Evolutionary conservation across 495 filamentous ascomycete genomes (phyloP).

Genomic region (Beverwykella pulmonaria): DNA sequence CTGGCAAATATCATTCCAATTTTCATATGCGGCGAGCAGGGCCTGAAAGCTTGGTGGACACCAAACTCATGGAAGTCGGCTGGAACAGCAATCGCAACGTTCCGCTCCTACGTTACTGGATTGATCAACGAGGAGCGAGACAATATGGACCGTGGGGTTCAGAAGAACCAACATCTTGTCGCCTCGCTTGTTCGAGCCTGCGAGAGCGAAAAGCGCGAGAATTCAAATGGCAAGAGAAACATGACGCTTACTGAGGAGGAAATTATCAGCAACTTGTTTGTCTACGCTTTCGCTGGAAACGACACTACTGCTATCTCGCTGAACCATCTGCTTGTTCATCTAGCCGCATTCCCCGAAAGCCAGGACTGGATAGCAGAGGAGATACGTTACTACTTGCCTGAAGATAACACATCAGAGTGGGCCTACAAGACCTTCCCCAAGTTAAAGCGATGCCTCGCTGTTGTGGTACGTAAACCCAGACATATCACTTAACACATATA

Average conservation of each 20-base stretch:
- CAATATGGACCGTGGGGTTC: slow-evolving; percentile 4
- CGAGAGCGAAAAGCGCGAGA: background rate
- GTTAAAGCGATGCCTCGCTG: slow-evolving; percentile 28
- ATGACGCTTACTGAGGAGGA: slow-evolving; percentile 35
- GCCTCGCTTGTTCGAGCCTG: slow-evolving; percentile 22
- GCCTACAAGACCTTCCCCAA: slow-evolving; percentile 17
- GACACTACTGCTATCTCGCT: slow-evolving; percentile 41
- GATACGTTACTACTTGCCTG: slow-evolving; percentile 14
- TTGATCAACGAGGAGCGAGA: slow-evolving; percentile 20
- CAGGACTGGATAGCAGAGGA: slow-evolving; percentile 44
- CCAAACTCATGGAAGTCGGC: slow-evolving; percentile 15
- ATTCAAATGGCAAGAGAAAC: background rate
- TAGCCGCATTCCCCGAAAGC: slow-evolving; percentile 30
- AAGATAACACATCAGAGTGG: background rate
- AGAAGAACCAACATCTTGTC: slow-evolving; percentile 8
- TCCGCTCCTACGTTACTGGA: slow-evolving; percentile 4
- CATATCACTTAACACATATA: background rate
- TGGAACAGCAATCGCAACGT: slow-evolving; percentile 8
- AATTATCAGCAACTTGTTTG: slow-evolving; percentile 40
- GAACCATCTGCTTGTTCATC: slow-evolving; percentile 16
- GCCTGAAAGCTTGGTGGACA: slow-evolving; percentile 16
- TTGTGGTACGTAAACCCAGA: slow-evolving; percentile 19
- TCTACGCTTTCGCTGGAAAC: slow-evolving; percentile 37
- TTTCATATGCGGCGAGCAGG: slow-evolving; percentile 14
- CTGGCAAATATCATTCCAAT: slow-evolving; percentile 21